A percentile compares a stretch with the other conserved stretches of the same genome.
Conservation (phyloP, 768 basidiomycete species). For the Tricholoma terreum region DNA sequence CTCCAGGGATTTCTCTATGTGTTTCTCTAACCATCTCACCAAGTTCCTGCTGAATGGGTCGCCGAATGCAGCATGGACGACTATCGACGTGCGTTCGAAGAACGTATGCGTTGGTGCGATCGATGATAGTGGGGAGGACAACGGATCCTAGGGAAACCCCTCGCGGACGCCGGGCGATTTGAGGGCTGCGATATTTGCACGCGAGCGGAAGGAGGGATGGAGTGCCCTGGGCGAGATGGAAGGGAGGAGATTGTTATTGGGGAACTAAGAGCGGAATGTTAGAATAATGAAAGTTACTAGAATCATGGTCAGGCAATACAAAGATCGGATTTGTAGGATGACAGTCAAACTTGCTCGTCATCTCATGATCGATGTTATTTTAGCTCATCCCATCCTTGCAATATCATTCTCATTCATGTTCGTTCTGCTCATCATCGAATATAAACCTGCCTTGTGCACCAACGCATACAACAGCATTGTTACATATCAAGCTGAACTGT, state of each 20-base stretch:
- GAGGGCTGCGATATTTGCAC: constrained; percentile 94
- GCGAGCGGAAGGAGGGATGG: constrained; percentile 67
- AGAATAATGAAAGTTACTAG: no score
- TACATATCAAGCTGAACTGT: no score
- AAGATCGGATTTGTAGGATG: no score
- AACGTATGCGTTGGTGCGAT: constrained; percentile 92
- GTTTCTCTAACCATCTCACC: constrained; percentile 59
- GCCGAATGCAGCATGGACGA: constrained; percentile 92
- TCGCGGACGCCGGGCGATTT: constrained; percentile 86
- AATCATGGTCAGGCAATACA: no score
- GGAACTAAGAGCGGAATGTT: constrained; percentile 82
- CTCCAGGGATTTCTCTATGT: constrained; percentile 65
- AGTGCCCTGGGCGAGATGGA: constrained; percentile 77
- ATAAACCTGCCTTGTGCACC: no score
- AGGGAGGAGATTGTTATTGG: constrained; percentile 92
- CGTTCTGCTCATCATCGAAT: no score
- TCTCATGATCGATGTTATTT: no score
- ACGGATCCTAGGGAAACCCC: constrained; percentile 91
- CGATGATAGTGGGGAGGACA: constrained; percentile 85
- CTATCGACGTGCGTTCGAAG: constrained; percentile 78
- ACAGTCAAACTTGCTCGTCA: no score
- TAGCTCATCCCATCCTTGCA: no score
- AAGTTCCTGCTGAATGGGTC: constrained; percentile 79
- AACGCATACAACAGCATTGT: no score
- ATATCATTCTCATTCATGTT: no score